These are phyloP conservation scores for Ophiostoma triangulosporum DNA, from an alignment of 2,329 filamentous ascomycete species.

Conservation along the genomic window DNA sequence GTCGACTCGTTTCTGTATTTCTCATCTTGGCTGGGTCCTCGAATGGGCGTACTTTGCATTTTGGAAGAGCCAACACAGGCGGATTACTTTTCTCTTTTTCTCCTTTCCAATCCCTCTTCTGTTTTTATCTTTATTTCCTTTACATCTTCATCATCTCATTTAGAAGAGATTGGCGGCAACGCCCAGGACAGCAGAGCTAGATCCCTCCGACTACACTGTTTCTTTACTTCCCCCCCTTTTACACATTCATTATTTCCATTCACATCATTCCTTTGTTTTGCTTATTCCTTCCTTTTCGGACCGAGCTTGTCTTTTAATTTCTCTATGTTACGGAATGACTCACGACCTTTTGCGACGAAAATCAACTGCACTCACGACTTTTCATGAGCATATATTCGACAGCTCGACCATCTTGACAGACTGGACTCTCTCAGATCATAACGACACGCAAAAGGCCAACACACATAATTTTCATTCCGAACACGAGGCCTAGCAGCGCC, in stretches of 20 bases:
- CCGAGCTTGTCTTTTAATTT: constrained; percentile 11
- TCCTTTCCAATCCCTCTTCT: constrained; percentile 11
- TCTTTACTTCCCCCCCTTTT: constrained; percentile 7
- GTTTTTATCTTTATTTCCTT: constrained; percentile 13
- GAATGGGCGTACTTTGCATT: constrained; percentile 40
- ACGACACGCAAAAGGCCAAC: constrained; percentile 1
- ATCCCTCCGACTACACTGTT: constrained; percentile 1
- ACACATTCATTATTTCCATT: constrained; percentile 9
- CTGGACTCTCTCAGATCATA: constrained; percentile 2
- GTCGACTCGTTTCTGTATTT: constrained; percentile 23
- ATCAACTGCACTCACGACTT: constrained; percentile 8
- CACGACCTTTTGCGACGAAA: constrained; percentile 12
- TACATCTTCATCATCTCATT: constrained; percentile 14
- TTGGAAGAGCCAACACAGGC: constrained; percentile 35
- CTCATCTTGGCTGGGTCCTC: constrained; percentile 42
- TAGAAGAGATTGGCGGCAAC: constrained; percentile 10
- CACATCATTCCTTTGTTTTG: neutral
- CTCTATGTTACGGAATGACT: constrained; percentile 12
- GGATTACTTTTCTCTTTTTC: constrained; percentile 17
- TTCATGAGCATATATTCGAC: constrained; percentile 5
- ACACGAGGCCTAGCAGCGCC: neutral
- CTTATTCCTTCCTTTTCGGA: constrained; percentile 14
- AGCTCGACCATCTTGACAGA: neutral
- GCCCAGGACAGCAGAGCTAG: neutral
- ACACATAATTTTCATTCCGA: neutral